Percentiles rank a stretch among this genome's conserved stretches.
Conservation (phyloP, 768 basidiomycete species). For the Rubroboletus satanas region DNA sequence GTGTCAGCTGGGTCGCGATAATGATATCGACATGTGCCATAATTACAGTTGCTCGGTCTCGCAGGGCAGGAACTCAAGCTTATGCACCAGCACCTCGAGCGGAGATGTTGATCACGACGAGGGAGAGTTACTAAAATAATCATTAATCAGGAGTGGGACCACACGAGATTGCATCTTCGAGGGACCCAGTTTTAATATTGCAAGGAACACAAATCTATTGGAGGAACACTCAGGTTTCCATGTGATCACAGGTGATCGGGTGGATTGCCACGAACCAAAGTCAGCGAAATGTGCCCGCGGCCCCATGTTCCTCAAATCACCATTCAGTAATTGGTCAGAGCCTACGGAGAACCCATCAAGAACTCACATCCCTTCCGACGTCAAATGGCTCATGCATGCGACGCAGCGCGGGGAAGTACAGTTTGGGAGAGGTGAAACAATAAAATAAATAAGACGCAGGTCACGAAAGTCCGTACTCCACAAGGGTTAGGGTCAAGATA, state of each 20-base stretch:
- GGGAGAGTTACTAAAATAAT: not conserved
- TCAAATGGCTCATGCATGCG: not conserved
- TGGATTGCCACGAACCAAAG: not conserved
- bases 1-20: not conserved
- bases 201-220: too few species aligned
- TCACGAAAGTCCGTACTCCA: not conserved
- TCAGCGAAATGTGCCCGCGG: not conserved
- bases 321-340: constrained; percentile 9
- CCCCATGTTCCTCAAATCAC: constrained; percentile 9
- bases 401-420: not conserved
- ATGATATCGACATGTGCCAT: not conserved
- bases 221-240: too few species aligned
- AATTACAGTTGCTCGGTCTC: not conserved
- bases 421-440: too few species aligned
- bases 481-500: constrained; percentile 12
- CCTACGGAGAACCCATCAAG: not conserved
- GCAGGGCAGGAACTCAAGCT: not conserved
- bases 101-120: not conserved
- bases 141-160: not conserved
- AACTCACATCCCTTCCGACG: not conserved
- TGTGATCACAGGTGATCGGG: not conserved
- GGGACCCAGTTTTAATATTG: not conserved
- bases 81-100: not conserved
- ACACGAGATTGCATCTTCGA: not conserved
- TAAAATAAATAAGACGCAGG: too few species aligned